Evolutionary conservation across 176 grass and related monocot species (phyloP), one percentile per base, ranked within the genome.

Genomic region (Stipa capillata): DNA sequence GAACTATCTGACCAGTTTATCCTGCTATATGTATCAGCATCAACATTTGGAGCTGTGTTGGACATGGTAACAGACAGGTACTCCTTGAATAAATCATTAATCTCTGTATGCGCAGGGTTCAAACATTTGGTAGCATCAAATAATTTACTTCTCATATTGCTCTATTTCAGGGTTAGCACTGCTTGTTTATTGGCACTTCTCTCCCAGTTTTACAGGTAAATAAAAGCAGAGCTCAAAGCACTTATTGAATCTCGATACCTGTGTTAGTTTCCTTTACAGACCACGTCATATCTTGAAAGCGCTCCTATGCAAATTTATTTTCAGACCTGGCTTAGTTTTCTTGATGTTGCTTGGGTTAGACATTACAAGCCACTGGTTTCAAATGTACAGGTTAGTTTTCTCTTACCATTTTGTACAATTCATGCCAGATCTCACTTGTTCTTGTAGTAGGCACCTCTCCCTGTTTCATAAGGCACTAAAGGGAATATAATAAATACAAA

Each of bases 31-130:
- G 65, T 78, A 82, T 34, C 85, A 98, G 95, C 91, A 73, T 98
- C 92, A 50, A 98, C 95, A 76, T 98, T 98, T 79, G 90, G 95
- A 85, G 95, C 95, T 91, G 95, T 98, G 57, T 86, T 98, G 80
- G 95, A 98, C 77, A 98, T 98, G 95, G 95, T 98, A 74, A 98
- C 95, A 48, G 95, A 98, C 83, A 98, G 92, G 92, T 98, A 81
- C 64, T 79, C 63, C 52, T 79, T 50, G 17, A 76, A 87, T 39
- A 52, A 65, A 74, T 69, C 10, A 74, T 76, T 76, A 20, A 42
- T 69, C 29, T 67, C 27, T 52, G 52, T 40, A 80, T 75, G 43
- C 16, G 4, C 69, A 59, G 13, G 76, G 21, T 80, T 27, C 23
- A 84, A 44, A 60, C 15, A 76, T 70, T 84, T 43, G 39, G 41